Evolutionary conservation across 371 early-diverging fungal genomes (phyloP).

Genomic region (Rhizopus stolonifer): DNA sequence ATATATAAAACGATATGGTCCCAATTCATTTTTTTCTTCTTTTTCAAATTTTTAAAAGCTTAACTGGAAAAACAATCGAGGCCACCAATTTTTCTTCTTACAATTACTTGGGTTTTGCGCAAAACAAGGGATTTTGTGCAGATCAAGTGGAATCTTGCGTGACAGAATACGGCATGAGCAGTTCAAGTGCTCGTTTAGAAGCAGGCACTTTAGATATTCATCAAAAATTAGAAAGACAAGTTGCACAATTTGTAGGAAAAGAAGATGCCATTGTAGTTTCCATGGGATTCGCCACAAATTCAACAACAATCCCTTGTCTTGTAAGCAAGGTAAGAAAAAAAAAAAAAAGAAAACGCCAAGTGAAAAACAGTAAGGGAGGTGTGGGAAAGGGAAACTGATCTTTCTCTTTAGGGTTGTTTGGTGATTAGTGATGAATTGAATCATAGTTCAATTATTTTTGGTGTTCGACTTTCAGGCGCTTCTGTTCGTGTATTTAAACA

Average conservation of each 20-base stretch:
- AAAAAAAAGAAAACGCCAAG: slow-evolving; percentile 7
- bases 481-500: slow-evolving; percentile 96
- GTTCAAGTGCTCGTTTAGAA: slow-evolving; percentile 73
- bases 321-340: slow-evolving; percentile 63
- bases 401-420: slow-evolving; percentile 65
- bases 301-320: slow-evolving; percentile 95
- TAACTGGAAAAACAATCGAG: slow-evolving; percentile 82
- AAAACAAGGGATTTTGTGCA: slow-evolving; percentile 87
- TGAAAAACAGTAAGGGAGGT: no score
- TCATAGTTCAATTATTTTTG: slow-evolving; percentile 96
- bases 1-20: no score
- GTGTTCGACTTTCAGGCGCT: slow-evolving; percentile 95
- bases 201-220: slow-evolving; percentile 72
- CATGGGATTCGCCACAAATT: slow-evolving; percentile 93
- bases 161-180: slow-evolving; percentile 63
- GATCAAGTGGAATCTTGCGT: slow-evolving; percentile 85
- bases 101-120: slow-evolving; percentile 99
- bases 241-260: slow-evolving; percentile 83
- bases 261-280: slow-evolving; percentile 45
- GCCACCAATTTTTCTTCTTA: slow-evolving; percentile 97
- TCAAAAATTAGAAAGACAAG: slow-evolving; percentile 82
- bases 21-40: no score
- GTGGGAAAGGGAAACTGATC: background rate
- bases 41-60: slow-evolving; percentile 7
- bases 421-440: slow-evolving; percentile 98